Conservation (phyloP, 805 yeast genomes). For the Starmerella ratchasimensis region DNA sequence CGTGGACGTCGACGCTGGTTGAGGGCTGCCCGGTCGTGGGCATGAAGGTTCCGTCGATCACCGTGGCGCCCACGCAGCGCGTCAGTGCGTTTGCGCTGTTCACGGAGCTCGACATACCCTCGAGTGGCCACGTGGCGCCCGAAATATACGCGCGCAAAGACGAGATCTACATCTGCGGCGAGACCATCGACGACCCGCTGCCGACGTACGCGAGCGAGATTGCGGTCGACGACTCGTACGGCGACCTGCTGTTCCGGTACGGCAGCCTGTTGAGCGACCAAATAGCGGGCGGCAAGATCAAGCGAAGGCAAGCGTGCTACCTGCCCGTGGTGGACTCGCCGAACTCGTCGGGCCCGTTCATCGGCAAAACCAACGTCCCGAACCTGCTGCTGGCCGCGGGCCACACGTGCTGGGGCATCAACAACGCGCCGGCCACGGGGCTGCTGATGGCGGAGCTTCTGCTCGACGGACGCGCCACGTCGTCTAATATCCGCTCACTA, state of each 20-base stretch:
- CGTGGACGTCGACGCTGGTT: conserved; percentile 86
- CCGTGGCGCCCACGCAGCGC: conserved; percentile 64
- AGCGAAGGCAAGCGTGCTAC: conserved; percentile 86
- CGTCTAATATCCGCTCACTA: conserved; percentile 68
- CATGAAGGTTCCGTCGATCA: conserved; percentile 86
- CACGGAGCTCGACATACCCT: conserved; percentile 71
- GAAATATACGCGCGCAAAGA: conserved; percentile 91
- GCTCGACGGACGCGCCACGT: conserved; percentile 63
- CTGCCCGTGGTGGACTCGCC: conserved; percentile 90
- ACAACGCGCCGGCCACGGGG: conserved; percentile 97
- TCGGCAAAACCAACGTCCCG: conserved; percentile 83
- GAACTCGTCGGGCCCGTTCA: conserved; percentile 79
- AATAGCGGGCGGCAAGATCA: conserved; percentile 57
- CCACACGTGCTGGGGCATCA: conserved; percentile 98
- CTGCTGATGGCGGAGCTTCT: conserved; percentile 75
- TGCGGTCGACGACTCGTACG: conserved; percentile 70
- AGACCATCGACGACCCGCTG: conserved; percentile 76
- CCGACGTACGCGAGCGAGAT: conserved; percentile 94
- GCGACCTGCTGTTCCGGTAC: conserved; percentile 71
- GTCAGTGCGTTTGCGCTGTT: conserved; percentile 92
- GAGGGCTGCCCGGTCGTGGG: conserved; percentile 94
- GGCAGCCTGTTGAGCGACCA: conserved; percentile 65
- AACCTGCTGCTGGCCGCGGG: conserved; percentile 75
- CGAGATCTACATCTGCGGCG: conserved; percentile 95
- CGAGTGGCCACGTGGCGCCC: conserved; percentile 59